These are phyloP conservation scores for Tolypocladium tundrense DNA, from an alignment of 2,329 filamentous ascomycete species.

Conservation along the genomic window DNA sequence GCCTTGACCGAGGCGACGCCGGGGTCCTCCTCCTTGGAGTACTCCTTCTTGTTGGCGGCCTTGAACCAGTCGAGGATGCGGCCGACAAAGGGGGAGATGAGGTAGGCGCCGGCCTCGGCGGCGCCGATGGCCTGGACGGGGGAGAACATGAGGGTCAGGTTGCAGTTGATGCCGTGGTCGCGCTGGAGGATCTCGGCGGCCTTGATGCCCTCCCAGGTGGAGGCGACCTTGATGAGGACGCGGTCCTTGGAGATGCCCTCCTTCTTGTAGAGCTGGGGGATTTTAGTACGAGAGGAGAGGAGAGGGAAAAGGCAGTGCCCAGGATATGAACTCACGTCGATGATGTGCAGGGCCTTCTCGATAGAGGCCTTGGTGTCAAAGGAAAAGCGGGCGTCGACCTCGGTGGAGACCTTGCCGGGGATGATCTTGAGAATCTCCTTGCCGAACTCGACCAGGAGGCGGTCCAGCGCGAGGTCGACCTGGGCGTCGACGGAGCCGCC, in stretches of 20 bases:
- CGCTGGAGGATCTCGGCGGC: constrained; percentile 93
- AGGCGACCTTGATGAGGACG: constrained; percentile 96
- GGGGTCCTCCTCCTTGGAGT: constrained; percentile 80
- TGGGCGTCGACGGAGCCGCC: constrained; percentile 63
- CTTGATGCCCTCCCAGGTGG: constrained; percentile 99
- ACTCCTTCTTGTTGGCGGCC: constrained; percentile 89
- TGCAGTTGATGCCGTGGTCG: constrained; percentile 94
- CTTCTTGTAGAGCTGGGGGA: constrained; percentile 76
- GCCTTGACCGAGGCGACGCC: constrained; percentile 86
- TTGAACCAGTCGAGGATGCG: constrained; percentile 99
- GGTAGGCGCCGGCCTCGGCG: constrained; percentile 89
- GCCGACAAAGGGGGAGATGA: constrained; percentile 98
- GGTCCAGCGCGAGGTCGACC: constrained; percentile 84
- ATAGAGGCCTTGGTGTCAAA: constrained; percentile 91
- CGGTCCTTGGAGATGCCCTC: constrained; percentile 88
- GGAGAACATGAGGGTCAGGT: constrained; percentile 99
- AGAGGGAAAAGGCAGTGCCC: not conserved
- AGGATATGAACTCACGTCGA: constrained; percentile 54
- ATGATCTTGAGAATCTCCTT: constrained; percentile 95
- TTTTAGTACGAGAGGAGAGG: constrained; percentile 4
- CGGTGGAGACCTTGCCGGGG: constrained; percentile 96
- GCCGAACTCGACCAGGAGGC: constrained; percentile 94
- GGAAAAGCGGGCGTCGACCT: constrained; percentile 92
- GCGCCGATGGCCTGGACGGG: constrained; percentile 87
- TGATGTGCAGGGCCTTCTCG: constrained; percentile 93